Evolutionary conservation across 1,139 yeast genomes (phyloP), one percentile per base, ranked within the genome.

Genomic region (Suhomyces taliae): DNA sequence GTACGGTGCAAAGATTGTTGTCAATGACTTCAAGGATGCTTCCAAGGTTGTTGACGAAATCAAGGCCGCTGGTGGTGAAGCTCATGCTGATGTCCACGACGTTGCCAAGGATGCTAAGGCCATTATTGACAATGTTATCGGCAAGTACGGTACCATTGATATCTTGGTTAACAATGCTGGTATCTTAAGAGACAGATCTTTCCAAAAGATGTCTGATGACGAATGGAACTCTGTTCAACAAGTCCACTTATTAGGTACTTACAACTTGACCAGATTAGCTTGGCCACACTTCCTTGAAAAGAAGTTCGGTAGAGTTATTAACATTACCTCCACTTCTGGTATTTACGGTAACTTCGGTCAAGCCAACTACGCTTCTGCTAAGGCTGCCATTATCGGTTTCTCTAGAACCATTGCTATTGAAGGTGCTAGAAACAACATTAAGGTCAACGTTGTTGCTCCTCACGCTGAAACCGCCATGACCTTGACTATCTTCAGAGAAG

Each of bases 381-480:
- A 93, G 74, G 82, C 88, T 49, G 98, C 91, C 32, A 83, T 93
- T 53, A 70, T 90, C 45, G 97, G 97, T 34, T 81, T 93, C 60
- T 78, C 96, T 33, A 84, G 81, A 67, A 87, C 97, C 38, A 68
- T 90, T 54, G 97, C 98, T 27, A 76, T 87, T 55, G 99, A 93
- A 72, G 99, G 99, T 60, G 82, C 83, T 51, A 90, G 81, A 69
- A 65, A 74, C 62, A 84, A 86, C 64, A 89, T 93, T 59, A 77
- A 78, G 62, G 93, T 84, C 50, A 89, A 91, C 65, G 79, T 83
- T 42, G 86, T 90, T 66, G 98, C 98, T 40, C 99, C 99, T 50
- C 97, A 91, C 66, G 98, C 98, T 39, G 97, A 91, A 64, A 91
- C 99, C 43, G 93, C 95, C 53, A 93, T 93, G 99, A 93, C 98